Conservation (phyloP, 176 grass and related monocot genomes). For the Bromus sterilis region DNA sequence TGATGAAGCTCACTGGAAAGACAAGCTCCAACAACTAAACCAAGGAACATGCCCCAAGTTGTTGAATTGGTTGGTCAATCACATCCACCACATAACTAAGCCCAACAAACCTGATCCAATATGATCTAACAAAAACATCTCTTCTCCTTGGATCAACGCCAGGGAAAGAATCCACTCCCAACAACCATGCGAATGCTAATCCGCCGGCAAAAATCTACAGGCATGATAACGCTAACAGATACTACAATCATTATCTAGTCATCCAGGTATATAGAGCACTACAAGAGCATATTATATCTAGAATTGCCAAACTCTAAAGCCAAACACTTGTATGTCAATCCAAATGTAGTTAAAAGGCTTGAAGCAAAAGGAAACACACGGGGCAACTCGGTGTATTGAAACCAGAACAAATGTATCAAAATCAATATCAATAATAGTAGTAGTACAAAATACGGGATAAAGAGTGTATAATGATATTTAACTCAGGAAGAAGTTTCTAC, state of each 20-base stretch:
- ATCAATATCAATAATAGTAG: slow-evolving; percentile 22
- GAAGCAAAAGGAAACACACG: not conserved
- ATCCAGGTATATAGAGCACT: not conserved
- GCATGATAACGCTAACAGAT: not conserved
- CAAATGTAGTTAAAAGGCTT: not conserved
- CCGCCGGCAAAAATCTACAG: not conserved
- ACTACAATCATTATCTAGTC: not conserved
- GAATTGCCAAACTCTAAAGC: not conserved
- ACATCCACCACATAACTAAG: not conserved
- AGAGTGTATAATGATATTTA: slow-evolving; percentile 35
- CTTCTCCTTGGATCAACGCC: not conserved
- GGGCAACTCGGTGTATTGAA: slow-evolving; percentile 20
- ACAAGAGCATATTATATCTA: not conserved
- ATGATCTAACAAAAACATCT: not conserved
- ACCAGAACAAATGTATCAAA: slow-evolving; percentile 18
- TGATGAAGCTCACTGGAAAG: not conserved
- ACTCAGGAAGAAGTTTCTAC: slow-evolving; percentile 45
- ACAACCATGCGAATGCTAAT: not conserved
- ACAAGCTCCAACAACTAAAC: not conserved
- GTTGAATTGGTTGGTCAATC: slow-evolving; percentile 1
- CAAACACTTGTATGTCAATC: not conserved
- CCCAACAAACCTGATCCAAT: not conserved
- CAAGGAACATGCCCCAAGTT: not conserved
- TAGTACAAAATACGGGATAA: slow-evolving; percentile 2
- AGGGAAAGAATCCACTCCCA: not conserved